phyloP scores from a whole-genome alignment of 495 filamentous ascomycete species.

The Astrothelium subdiscretum region DNA sequence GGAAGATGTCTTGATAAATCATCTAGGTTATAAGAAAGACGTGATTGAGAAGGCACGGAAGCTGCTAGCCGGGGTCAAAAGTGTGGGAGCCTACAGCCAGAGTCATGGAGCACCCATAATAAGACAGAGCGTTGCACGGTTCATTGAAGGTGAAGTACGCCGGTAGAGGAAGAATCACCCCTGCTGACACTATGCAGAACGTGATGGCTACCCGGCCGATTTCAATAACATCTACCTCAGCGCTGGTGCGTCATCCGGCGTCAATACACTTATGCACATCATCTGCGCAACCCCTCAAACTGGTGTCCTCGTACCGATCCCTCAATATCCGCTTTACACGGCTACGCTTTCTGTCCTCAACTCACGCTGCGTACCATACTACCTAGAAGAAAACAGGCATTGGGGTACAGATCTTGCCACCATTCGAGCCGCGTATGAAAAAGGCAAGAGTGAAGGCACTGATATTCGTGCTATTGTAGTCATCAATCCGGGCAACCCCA shows the following conservation, averaged over 20 bases:
- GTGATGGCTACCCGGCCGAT: conserved; percentile 78
- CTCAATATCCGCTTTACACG: conserved; percentile 96
- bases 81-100: conserved; percentile 91
- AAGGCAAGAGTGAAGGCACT: conserved; percentile 61
- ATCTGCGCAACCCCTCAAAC: conserved; percentile 70
- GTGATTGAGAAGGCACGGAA: conserved; percentile 72
- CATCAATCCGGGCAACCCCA: conserved; percentile 98
- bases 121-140: conserved; percentile 77
- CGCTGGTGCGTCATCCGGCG: conserved; percentile 83
- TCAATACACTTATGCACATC: conserved; percentile 82
- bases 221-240: conserved; percentile 73
- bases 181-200: conserved; percentile 32
- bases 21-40: conserved; percentile 73
- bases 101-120: conserved; percentile 79
- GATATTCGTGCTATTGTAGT: conserved; percentile 88
- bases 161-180: background rate
- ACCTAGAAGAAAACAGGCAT: conserved; percentile 68
- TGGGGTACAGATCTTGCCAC: conserved; percentile 77
- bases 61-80: conserved; percentile 71
- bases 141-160: conserved; percentile 60
- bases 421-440: conserved; percentile 58
- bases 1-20: conserved; percentile 51
- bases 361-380: conserved; percentile 82
- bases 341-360: conserved; percentile 80
- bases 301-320: conserved; percentile 87